Evolutionary conservation across 2,329 filamentous ascomycete genomes (phyloP), one percentile per base, ranked within the genome.

Genomic region (Magnaporthiopsis rhizophila): DNA sequence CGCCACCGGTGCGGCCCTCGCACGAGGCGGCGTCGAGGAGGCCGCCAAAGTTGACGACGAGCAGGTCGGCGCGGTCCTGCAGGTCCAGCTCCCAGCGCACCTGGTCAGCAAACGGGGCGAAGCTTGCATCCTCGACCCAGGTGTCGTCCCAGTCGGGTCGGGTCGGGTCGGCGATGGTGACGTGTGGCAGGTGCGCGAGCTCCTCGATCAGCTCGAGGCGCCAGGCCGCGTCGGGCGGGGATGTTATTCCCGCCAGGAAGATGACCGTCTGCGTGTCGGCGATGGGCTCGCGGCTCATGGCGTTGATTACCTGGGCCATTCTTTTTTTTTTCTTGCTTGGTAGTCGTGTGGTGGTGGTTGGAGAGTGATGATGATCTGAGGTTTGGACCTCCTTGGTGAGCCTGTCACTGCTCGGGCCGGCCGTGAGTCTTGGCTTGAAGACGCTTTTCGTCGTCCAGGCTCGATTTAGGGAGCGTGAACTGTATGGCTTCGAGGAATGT

Each of bases 61-160:
- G 74, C 6, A 88, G 69, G 68, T 81, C 78, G 0, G 83, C 83
- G 1, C 67, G 66, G 18, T 84, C 80, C 67, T 85, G 81, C 72
- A 79, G 83, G 21, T 80, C 76, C 2, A 89, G 76, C 74, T 89
- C 87, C 86, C 87, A 89, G 36, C 79, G 73, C 0, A 85, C 79
- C 71, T 89, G 87, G 56, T 80, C 73, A 11, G 72, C 72, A 73
- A 84, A 88, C 0, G 74, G 77, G 3, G 67, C 66, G 65, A 80
- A 80, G 0, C 74, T 71, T 24, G 79, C 74, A 61, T 85, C 80
- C 63, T 86, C 81, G 18, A 67, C 73, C 79, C 83, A 85, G 1
- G 73, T 78, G 11, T 72, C 69, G 69, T 86, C 80, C 87, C 86
- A 89, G 70, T 83, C 78, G 6, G 74, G 65, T 1, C 85, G 80